Conservation (phyloP, 345 rosid species). For the Rubroshorea leprosula region DNA sequence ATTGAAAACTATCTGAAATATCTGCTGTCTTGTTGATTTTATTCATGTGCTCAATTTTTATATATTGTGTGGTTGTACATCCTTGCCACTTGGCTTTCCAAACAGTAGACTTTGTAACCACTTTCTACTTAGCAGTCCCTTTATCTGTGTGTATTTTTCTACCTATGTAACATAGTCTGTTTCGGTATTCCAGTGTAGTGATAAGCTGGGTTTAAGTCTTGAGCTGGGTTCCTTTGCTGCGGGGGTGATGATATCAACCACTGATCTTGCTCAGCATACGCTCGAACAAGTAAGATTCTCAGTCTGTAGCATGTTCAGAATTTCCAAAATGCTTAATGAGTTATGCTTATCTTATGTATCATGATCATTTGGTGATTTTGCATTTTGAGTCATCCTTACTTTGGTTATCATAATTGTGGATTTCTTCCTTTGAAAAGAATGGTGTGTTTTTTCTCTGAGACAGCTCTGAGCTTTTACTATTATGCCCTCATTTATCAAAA, state of each 20-base stretch:
- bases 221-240: conserved; percentile 99
- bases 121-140: neutral
- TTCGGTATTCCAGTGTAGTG: conserved; percentile 77
- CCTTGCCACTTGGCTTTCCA: neutral
- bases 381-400: no score
- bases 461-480: no score
- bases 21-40: neutral
- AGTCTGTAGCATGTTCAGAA: conserved; percentile 9
- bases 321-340: neutral
- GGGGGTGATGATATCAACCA: conserved; percentile 97
- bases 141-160: conserved; percentile 1
- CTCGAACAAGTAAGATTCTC: conserved; percentile 71
- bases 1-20: conserved; percentile 2
- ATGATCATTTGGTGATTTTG: no score
- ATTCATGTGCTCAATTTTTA: neutral
- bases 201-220: conserved; percentile 93
- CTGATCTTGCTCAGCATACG: conserved; percentile 93
- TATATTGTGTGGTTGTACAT: neutral
- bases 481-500: no score
- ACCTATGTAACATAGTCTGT: conserved; percentile 4
- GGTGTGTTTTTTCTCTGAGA: no score
- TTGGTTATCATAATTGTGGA: no score
- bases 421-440: no score
- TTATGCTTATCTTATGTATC: no score
- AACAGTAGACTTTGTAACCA: neutral